Evolutionary conservation across 1,284 basidiomycete species (phyloP), one percentile per base, ranked within the genome.

Genomic region (Heterobasidion occidentale): DNA sequence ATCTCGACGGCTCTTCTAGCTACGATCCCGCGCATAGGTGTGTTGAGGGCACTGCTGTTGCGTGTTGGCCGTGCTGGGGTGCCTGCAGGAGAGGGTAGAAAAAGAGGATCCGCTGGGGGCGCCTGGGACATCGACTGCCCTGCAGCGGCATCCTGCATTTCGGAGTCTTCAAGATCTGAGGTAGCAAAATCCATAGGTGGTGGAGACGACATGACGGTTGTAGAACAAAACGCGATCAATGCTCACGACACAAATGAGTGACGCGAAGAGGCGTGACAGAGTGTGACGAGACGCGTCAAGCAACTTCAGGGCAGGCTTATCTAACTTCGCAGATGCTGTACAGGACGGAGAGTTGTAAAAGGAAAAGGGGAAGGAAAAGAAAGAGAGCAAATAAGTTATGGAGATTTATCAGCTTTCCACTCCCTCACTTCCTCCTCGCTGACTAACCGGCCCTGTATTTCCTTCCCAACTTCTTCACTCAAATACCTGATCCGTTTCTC

Each of bases 111-210:
- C 11, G 66, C 63, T 3, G 69, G 66, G 11, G 74, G 77, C 1
- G 79, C 78, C 51, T 76, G 68, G 3, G 74, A 71, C 62, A 75
- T 74, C 5, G 77, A 74, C 56, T 77, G 74, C n/a, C 72, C 73
- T 9, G 64, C 68, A 20, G 51, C 51, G 12, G 61, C 72, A 52
- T 73, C 75, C 17, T 75, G 73, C 81, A 87, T 85, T 11, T 83
- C 74, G 46, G 79, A 73, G 65, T 86, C 84, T 53, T 71, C 74
- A 55, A 73, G 65, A 55, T 80, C 80, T 7, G 85, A 87, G 2
- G 80, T 77, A 5, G 86, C 84, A 62, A 86, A 86, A 61, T 86
- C 81, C 53, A 86, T 69, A 11, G 82, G 83, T 27, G 86, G 84
- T 46, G 84, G 84, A 46, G 84, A 87, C 9, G 86, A 86, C 86